Evolutionary conservation across 257 asterid species (phyloP).

Genomic region (Nicotiana tomentosiformis): DNA sequence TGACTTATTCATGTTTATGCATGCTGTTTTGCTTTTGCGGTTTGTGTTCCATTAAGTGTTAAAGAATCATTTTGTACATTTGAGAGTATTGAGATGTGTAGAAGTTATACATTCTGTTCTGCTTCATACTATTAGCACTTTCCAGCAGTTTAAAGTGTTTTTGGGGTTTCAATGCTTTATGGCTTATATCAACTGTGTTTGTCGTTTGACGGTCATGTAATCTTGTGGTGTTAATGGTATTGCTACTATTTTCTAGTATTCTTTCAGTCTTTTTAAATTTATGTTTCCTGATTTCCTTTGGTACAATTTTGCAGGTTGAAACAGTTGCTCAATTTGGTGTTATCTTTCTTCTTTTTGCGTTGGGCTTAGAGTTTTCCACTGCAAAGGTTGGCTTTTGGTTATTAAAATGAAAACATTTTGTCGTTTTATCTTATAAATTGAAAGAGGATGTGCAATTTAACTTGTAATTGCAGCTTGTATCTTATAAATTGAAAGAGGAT

Average conservation of each 20-base stretch:
- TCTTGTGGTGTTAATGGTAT: not conserved
- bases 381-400: conserved; percentile 52
- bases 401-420: conserved; percentile 9
- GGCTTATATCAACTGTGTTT: not conserved
- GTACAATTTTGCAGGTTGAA: conserved; percentile 54
- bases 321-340: conserved; percentile 90
- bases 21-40: not conserved
- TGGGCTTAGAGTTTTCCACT: conserved; percentile 82
- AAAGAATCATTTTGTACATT: not conserved
- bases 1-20: not conserved
- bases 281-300: conserved; percentile 14
- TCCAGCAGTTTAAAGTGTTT: not conserved
- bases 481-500: conserved; percentile 6
- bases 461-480: conserved; percentile 45
- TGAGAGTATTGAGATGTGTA: not conserved
- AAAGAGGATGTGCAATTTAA: conserved; percentile 3
- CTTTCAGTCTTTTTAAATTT: not conserved
- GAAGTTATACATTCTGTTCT: not conserved
- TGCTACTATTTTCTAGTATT: not conserved
- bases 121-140: not conserved
- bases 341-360: conserved; percentile 78
- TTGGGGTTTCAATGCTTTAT: not conserved
- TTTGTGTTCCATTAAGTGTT: not conserved
- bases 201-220: not conserved
- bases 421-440: conserved; percentile 4